These are phyloP conservation scores for Samsoniella hepiali DNA, from an alignment of 2,329 filamentous ascomycete species.

Conservation along the genomic window DNA sequence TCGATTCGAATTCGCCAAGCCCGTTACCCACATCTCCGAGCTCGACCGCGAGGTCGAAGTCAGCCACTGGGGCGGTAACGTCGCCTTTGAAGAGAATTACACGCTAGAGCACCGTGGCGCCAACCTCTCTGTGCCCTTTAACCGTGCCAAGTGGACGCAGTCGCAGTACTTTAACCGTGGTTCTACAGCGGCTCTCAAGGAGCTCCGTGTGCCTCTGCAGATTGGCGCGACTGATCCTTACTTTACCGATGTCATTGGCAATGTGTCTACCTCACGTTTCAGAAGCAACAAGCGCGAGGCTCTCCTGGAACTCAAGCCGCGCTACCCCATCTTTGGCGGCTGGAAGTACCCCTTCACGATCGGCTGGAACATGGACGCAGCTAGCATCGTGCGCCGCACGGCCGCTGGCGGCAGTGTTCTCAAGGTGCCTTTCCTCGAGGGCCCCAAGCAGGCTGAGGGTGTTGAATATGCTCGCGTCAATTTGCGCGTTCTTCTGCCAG, in stretches of 20 bases:
- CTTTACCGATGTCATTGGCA: conserved; percentile 94
- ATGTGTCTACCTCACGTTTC: conserved; percentile 92
- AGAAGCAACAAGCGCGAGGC: conserved; percentile 72
- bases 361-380: conserved; percentile 88
- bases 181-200: conserved; percentile 70
- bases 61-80: conserved; percentile 96
- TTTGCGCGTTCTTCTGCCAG: conserved; percentile 80
- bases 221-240: conserved; percentile 83
- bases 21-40: conserved; percentile 72
- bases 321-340: conserved; percentile 93
- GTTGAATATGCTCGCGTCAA: conserved; percentile 80
- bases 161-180: conserved; percentile 70
- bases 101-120: conserved; percentile 84
- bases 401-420: conserved; percentile 72
- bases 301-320: conserved; percentile 84
- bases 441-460: conserved; percentile 80
- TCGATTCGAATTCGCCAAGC: conserved; percentile 94
- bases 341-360: conserved; percentile 98
- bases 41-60: conserved; percentile 92
- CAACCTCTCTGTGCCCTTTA: conserved; percentile 69
- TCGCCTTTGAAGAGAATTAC: conserved; percentile 93
- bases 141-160: conserved; percentile 72
- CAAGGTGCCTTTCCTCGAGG: conserved; percentile 89
- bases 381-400: conserved; percentile 68
- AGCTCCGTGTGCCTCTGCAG: conserved; percentile 74